Evolutionary conservation across 2,329 filamentous ascomycete species (phyloP).

Genomic region (Metarhizium anisopliae): DNA sequence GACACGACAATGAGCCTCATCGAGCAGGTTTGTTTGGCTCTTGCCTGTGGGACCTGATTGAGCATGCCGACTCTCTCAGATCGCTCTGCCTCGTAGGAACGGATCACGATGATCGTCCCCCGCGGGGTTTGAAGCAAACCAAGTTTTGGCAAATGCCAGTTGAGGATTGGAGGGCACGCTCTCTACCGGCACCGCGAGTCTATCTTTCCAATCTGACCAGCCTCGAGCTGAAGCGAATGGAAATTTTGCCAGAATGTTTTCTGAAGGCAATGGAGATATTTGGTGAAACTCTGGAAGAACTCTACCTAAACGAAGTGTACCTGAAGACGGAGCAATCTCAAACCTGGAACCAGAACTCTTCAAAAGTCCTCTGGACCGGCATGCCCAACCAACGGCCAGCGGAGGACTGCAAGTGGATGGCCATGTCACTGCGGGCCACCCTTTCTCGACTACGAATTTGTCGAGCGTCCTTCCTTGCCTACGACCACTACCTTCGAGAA

Average conservation of each 20-base stretch:
- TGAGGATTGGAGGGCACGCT: conserved; percentile 30
- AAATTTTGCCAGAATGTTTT: conserved; percentile 28
- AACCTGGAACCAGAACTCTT: conserved; percentile 22
- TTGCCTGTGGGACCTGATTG: conserved; percentile 41
- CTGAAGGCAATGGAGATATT: conserved; percentile 24
- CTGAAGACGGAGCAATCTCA: conserved; percentile 31
- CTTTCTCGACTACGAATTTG: conserved; percentile 28
- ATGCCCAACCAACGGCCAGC: conserved; percentile 31
- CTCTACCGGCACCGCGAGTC: conserved; percentile 27
- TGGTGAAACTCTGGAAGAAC: conserved; percentile 30
- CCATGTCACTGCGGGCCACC: conserved; percentile 29
- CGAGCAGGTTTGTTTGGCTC: conserved; percentile 30
- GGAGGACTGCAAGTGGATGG: conserved; percentile 31
- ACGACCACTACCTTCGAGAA: conserved; percentile 30
- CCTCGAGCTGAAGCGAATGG: conserved; percentile 34
- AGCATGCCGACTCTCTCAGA: conserved; percentile 32
- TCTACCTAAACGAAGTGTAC: conserved; percentile 36
- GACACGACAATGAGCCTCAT: conserved; percentile 28
- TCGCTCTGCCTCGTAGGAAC: conserved; percentile 40
- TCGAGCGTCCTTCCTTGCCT: conserved; percentile 34
- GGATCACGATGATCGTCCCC: conserved; percentile 29
- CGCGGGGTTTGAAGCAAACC: conserved; percentile 28
- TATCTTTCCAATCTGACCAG: conserved; percentile 28
- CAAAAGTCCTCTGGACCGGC: conserved; percentile 35
- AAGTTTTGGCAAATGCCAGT: conserved; percentile 24